phyloP scores from a whole-genome alignment of 345 rosid species.

The Dipteronia sinensis region DNA sequence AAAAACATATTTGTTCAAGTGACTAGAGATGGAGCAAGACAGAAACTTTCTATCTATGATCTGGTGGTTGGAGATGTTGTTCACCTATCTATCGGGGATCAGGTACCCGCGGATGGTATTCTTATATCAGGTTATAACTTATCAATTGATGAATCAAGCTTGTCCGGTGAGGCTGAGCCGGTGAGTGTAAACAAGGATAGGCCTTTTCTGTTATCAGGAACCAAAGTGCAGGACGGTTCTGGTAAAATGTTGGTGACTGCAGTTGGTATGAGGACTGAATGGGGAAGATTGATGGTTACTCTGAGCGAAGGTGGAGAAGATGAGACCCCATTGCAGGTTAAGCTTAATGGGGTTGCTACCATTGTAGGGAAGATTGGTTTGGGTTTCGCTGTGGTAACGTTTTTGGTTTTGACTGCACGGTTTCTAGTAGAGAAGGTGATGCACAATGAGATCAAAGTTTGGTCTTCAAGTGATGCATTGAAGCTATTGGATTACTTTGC shows the following conservation, averaged over 20 bases:
- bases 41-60: slow-evolving; percentile 34
- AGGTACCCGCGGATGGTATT: slow-evolving; percentile 43
- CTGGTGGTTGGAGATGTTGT: slow-evolving; percentile 48
- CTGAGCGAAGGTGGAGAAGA: slow-evolving; percentile 55
- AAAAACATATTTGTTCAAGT: slow-evolving; percentile 38
- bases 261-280: slow-evolving; percentile 75
- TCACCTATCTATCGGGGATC: slow-evolving; percentile 39
- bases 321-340: slow-evolving; percentile 68
- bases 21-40: slow-evolving; percentile 32
- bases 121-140: slow-evolving; percentile 45
- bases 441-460: slow-evolving; percentile 40
- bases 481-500: slow-evolving; percentile 62
- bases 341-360: slow-evolving; percentile 67
- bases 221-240: slow-evolving; percentile 63
- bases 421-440: slow-evolving; percentile 45
- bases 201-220: slow-evolving; percentile 60
- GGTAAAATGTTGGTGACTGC: slow-evolving; percentile 69
- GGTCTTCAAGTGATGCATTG: slow-evolving; percentile 47
- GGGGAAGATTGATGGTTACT: slow-evolving; percentile 75
- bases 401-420: slow-evolving; percentile 54
- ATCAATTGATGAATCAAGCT: slow-evolving; percentile 56
- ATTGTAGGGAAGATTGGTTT: slow-evolving; percentile 70
- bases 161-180: slow-evolving; percentile 55
- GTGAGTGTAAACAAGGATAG: slow-evolving; percentile 28
- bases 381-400: slow-evolving; percentile 59